Evolutionary conservation across 179 eudicot genomes (phyloP), one percentile per base, ranked within the genome.

Genomic region (Heliamphora ciliata): DNA sequence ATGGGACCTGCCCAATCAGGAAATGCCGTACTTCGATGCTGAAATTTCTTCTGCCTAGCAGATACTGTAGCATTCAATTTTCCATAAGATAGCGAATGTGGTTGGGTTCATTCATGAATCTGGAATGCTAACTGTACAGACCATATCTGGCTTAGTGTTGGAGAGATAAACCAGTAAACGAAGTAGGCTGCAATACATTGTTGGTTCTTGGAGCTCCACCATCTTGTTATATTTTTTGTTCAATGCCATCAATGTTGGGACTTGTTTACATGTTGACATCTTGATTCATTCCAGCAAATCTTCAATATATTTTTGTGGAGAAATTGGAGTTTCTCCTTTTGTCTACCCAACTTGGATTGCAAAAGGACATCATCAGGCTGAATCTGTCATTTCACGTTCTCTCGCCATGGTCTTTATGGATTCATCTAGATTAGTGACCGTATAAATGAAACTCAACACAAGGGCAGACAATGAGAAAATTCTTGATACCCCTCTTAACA

Each of bases 401-500:
- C 58, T 4, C 67, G 76, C 31, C 56, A 66, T 76, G 17, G 55
- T 55, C 76, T 11, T 76, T 31, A 76, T 65, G 17, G 76, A 78
- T 2, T 77, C 84, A 63, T 82, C 2, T 3, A 69, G 77, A 54
- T 77, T 77, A 6, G 70, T 58, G 48, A 56, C 14, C 8, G 69
- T 82, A 61, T 76, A 76, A 11, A 82, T 82, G 31, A 82, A 59
- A 56, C 76, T 76, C 80, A n/a, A 66, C 75, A 74, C 63, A 81
- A 13, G 63, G 70, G 51, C 40, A 54, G 0, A 66, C 40, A 74
- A 74, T 6, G 5, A 74, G 63, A 10, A 76, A 79, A 18, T 75
- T 56, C n/a, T 82, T 52, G 4, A 13, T 21, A 11, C 47, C 0
- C 0, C 1, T 44, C 24, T 4, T 68, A 1, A 13, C 13, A 68